phyloP scores from a whole-genome alignment of 192 early-diverging fungal species.

The Coemansia sp. region DNA sequence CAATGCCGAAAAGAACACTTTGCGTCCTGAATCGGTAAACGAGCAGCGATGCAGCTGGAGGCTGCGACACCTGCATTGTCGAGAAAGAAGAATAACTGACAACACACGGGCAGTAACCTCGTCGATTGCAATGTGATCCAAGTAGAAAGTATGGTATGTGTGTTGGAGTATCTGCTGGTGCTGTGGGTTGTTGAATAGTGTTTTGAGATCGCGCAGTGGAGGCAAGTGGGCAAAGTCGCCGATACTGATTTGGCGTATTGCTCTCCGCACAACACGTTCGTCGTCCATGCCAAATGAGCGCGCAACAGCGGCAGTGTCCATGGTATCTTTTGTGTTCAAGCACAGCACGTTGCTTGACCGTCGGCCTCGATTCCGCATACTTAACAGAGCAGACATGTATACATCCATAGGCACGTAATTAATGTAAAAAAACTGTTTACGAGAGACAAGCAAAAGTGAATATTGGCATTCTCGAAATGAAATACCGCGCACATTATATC shows the following conservation, averaged over 20 bases:
- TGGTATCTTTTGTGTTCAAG: constrained; percentile 9
- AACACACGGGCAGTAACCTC: constrained; percentile 23
- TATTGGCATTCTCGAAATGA: neutral
- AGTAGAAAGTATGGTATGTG: constrained; percentile 14
- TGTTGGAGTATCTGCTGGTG: constrained; percentile 11
- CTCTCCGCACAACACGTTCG: constrained; percentile 14
- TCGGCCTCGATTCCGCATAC: constrained; percentile 11
- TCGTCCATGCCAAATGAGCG: constrained; percentile 9
- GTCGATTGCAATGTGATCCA: constrained; percentile 21
- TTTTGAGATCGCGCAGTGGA: constrained; percentile 20
- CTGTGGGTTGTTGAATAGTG: constrained; percentile 15
- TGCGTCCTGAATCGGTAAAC: constrained; percentile 28
- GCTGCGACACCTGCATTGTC: constrained; percentile 21
- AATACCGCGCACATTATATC: neutral
- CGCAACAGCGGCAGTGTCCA: neutral
- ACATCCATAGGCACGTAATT: constrained; percentile 15
- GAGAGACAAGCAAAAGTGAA: neutral
- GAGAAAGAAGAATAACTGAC: constrained; percentile 27
- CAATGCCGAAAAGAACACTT: constrained; percentile 34
- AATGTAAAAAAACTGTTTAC: neutral
- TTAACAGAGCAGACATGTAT: constrained; percentile 29
- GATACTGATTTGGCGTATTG: constrained; percentile 18
- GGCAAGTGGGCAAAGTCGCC: constrained; percentile 44
- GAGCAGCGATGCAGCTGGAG: constrained; percentile 26
- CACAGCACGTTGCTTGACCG: constrained; percentile 5